Conservation (phyloP, 345 rosid species). For the Eucalyptus leucophloia region DNA sequence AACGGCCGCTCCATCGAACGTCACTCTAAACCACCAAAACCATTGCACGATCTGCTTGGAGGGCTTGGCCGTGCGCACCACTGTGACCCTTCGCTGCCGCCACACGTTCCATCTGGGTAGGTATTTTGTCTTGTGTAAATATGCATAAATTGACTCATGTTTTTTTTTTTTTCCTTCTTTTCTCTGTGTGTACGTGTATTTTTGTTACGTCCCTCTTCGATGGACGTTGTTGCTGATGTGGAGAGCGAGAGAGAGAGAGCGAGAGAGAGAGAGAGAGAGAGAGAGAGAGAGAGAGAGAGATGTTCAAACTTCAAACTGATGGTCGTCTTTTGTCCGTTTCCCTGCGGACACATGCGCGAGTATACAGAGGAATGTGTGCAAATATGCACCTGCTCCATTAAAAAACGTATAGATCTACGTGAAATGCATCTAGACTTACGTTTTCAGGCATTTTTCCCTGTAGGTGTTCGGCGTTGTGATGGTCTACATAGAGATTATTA, state of each 20-base stretch:
- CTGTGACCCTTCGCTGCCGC: background rate
- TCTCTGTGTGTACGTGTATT: background rate
- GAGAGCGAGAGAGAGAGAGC: background rate
- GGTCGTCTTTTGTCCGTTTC: background rate
- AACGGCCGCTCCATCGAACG: background rate
- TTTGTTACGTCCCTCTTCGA: background rate
- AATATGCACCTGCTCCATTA: background rate
- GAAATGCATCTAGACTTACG: background rate
- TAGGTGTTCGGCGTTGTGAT: background rate
- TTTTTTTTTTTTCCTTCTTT: background rate
- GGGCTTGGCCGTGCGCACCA: background rate
- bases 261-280: background rate
- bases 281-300: background rate
- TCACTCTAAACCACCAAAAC: background rate
- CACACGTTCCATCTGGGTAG: background rate
- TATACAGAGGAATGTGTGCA: background rate
- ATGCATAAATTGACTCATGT: fast-evolving
- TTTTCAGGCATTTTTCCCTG: background rate
- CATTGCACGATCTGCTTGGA: background rate
- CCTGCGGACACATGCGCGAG: background rate
- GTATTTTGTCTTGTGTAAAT: background rate
- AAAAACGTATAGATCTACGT: background rate
- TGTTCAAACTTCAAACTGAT: background rate
- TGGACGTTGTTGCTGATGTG: background rate
- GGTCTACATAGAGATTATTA: background rate